Evolutionary conservation across 345 rosid genomes (phyloP).

Genomic region (Salix arbutifolia): DNA sequence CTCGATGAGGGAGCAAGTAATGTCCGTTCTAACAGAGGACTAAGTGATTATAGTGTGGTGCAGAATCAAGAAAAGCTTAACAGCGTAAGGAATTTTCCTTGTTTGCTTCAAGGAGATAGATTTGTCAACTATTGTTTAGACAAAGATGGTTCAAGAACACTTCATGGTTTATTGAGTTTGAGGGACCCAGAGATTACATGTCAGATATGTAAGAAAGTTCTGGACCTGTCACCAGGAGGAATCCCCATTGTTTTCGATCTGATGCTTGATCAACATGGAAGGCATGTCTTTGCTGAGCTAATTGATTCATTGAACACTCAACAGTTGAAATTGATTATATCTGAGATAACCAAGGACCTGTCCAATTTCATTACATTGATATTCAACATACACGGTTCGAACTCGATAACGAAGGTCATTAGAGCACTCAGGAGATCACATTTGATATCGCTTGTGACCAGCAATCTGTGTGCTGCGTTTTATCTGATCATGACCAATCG

Average conservation of each 20-base stretch:
- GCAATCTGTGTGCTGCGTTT: background rate
- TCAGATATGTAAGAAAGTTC: background rate
- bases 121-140: background rate
- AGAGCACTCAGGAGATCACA: background rate
- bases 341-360: background rate
- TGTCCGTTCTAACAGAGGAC: background rate
- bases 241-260: slow-evolving; percentile 1
- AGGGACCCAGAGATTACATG: background rate
- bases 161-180: background rate
- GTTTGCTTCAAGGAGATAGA: background rate
- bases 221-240: background rate
- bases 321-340: background rate
- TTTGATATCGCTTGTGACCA: background rate
- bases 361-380: background rate
- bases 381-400: slow-evolving; percentile 8
- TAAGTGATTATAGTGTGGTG: background rate
- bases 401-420: slow-evolving; percentile 16
- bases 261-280: slow-evolving; percentile 16
- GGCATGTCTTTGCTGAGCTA: slow-evolving; percentile 14
- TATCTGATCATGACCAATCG: slow-evolving; percentile 2
- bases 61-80: background rate
- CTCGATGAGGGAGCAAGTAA: background rate
- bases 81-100: background rate
- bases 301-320: slow-evolving; percentile 13
- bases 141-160: slow-evolving; percentile 8